Evolutionary conservation across 2,329 filamentous ascomycete species (phyloP), one percentile per base, ranked within the genome.

Genomic region (Penicillium sp.): DNA sequence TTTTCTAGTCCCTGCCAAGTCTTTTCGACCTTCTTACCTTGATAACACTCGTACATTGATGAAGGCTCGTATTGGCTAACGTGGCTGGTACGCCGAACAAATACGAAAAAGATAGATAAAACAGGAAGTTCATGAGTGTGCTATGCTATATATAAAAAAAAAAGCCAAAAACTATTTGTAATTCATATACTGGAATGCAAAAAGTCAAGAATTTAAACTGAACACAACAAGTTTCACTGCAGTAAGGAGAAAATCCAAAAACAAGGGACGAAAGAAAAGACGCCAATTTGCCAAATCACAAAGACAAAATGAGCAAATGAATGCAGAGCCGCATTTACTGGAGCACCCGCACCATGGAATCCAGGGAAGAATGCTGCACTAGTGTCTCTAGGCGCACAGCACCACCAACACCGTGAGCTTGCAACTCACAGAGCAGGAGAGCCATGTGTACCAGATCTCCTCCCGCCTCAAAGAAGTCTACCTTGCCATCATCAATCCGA

Each of bases 371-470:
- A 49, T 49, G n/a, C 46, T 39, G 14, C 31, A 49, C 46, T 16
- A 49, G 46, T 18, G 46, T 49, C 32, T 49, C 46, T 24, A 49
- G 46, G 31, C 20, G 20, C 20, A 49, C 32, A 49, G 34, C 34
- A 14, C 18, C n/a, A 18, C 46, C 32, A 24, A 49, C 10, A n/a
- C 46, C 46, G 18, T 49, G 32, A 22, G 18, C 46, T 20, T 49
- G 46, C 46, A 49, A 32, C 34, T 49, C 46, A 26, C 22, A 38
- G 22, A 38, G 18, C 32, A 49, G 32, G 22, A 38, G 46, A 11
- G 46, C 46, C 46, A 49, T 49, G 34, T 49, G 46, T 37, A 49
- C 46, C 46, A 49, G 22, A 38, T 49, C 46, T 38, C 46, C 46
- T 37, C 46, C 46, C 34, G 20, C 20, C 22, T 26, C n/a, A 37